Percentiles rank a stretch among this genome's conserved stretches.
These are phyloP conservation scores for Neurospora sp. DNA, from an alignment of 495 filamentous ascomycete genomes.

Conservation along the genomic window DNA sequence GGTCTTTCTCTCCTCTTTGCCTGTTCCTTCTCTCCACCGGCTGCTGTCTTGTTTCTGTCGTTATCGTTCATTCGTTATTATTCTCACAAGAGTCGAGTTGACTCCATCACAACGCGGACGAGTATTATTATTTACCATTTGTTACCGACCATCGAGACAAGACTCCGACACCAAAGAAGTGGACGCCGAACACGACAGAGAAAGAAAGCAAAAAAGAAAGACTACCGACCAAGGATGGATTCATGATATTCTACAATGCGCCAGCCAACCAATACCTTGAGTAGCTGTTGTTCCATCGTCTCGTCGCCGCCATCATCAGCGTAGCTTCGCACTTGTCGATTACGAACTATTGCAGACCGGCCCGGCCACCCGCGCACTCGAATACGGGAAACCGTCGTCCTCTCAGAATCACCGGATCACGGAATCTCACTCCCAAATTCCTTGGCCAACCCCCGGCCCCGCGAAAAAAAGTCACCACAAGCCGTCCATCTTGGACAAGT, in stretches of 20 bases:
- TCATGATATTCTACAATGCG: background rate
- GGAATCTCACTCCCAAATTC: background rate
- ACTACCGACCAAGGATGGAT: background rate
- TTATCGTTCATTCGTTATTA: background rate
- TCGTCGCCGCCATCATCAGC: background rate
- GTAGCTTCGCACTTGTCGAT: background rate
- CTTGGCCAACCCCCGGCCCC: background rate
- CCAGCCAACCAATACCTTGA: background rate
- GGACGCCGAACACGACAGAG: background rate
- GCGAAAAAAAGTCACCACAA: background rate
- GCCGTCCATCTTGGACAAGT: background rate
- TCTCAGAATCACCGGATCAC: background rate
- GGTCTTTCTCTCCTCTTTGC: constrained; percentile 2
- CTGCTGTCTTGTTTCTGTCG: background rate
- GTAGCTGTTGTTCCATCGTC: background rate
- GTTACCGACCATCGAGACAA: background rate
- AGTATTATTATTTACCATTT: background rate
- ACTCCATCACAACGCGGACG: background rate
- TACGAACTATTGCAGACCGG: background rate
- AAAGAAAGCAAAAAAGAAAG: background rate
- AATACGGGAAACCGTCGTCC: background rate
- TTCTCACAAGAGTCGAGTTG: background rate
- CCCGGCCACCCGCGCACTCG: background rate
- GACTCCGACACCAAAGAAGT: background rate
- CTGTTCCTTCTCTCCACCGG: background rate